Evolutionary conservation across 495 filamentous ascomycete species (phyloP).

Genomic region (Neurospora sp.): DNA sequence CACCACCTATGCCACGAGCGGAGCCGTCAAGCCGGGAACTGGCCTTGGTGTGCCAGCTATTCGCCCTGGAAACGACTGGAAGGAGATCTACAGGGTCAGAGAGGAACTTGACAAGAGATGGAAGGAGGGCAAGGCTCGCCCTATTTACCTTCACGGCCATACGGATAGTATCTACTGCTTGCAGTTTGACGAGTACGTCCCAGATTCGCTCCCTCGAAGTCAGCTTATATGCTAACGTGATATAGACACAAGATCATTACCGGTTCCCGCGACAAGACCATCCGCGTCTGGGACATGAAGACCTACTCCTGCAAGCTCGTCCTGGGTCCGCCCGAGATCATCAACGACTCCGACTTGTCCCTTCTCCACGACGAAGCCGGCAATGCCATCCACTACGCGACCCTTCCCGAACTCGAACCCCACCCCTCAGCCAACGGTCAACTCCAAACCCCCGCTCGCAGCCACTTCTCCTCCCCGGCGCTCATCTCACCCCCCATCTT

Average conservation of each 20-base stretch:
- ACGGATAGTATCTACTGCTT: conserved; percentile 93
- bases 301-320: conserved; percentile 73
- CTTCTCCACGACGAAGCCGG: conserved; percentile 35
- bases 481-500: conserved; percentile 42
- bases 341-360: conserved; percentile 33
- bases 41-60: conserved; percentile 40
- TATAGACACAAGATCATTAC: conserved; percentile 76
- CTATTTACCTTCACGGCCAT: conserved; percentile 86
- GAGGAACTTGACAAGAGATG: conserved; percentile 67
- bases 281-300: conserved; percentile 89
- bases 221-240: conserved; percentile 13
- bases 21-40: conserved; percentile 30
- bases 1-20: conserved; percentile 41
- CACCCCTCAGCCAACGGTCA: conserved; percentile 5
- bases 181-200: conserved; percentile 86
- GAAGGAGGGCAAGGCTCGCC: conserved; percentile 63
- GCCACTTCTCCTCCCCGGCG: conserved; percentile 34
- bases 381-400: conserved; percentile 36
- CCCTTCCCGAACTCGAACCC: conserved; percentile 27
- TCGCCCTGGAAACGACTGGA: conserved; percentile 60
- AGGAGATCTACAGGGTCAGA: conserved; percentile 68
- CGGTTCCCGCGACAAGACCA: conserved; percentile 87
- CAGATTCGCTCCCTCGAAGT: not conserved
- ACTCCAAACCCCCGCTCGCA: conserved; percentile 13
- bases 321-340: conserved; percentile 51